phyloP scores from a whole-genome alignment of 768 basidiomycete genomes.

The Suillus placidus region DNA sequence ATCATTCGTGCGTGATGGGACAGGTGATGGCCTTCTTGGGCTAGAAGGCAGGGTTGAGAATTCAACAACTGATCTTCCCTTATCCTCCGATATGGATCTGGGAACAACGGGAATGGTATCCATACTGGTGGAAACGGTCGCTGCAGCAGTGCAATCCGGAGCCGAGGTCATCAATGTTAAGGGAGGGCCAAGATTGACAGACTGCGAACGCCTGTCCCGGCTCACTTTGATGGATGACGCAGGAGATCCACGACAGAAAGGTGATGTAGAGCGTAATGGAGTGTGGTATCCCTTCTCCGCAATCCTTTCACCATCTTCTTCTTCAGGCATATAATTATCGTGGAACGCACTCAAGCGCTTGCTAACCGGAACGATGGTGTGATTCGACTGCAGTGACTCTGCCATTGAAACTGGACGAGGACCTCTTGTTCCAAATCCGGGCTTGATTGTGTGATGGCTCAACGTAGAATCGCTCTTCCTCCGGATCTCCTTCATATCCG shows the following conservation, averaged over 20 bases:
- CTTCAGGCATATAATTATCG: slow-evolving; percentile 68
- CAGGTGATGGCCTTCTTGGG: slow-evolving; percentile 31
- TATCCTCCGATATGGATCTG: slow-evolving; percentile 28
- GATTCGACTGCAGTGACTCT: slow-evolving; percentile 72
- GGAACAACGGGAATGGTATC: slow-evolving; percentile 34
- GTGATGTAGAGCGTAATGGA: slow-evolving; percentile 20
- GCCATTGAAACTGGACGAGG: slow-evolving; percentile 79
- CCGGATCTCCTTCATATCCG: slow-evolving; percentile 68
- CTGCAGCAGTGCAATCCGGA: slow-evolving; percentile 16
- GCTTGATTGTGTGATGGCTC: slow-evolving; percentile 72
- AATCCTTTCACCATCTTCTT: slow-evolving; percentile 42
- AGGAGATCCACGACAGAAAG: slow-evolving; percentile 39
- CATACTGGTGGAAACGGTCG: slow-evolving; percentile 35
- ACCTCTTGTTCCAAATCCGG: slow-evolving; percentile 49
- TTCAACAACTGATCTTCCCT: slow-evolving; percentile 45
- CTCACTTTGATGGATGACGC: slow-evolving; percentile 45
- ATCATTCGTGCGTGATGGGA: slow-evolving; percentile 22
- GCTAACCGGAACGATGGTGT: slow-evolving; percentile 68
- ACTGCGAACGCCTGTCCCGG: slow-evolving; percentile 65
- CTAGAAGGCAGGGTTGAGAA: slow-evolving; percentile 35
- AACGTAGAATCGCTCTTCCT: slow-evolving; percentile 84
- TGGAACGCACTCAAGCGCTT: slow-evolving; percentile 71
- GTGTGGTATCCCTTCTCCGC: slow-evolving; percentile 11
- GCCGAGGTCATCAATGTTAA: slow-evolving; percentile 32
- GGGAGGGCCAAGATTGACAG: slow-evolving; percentile 52